Evolutionary conservation across 345 rosid species (phyloP).

Genomic region (Streptanthus diversifolius): DNA sequence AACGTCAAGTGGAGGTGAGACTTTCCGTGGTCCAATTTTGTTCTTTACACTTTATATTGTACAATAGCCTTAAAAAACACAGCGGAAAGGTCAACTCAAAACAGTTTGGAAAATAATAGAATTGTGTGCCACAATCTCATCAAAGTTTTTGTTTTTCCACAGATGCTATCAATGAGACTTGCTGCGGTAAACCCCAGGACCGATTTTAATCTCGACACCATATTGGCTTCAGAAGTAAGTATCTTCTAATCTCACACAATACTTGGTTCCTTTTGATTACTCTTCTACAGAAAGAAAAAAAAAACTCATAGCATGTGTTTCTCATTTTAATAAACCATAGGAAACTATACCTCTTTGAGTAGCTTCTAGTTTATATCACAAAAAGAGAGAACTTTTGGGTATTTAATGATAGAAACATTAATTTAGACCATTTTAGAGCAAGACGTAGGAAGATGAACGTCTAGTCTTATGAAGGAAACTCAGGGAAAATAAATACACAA

Average conservation of each 20-base stretch:
- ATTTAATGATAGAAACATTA: slow-evolving; percentile 28
- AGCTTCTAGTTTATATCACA: slow-evolving; percentile 5
- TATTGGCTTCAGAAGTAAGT: slow-evolving; percentile 82
- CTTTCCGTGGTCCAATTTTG: slow-evolving; percentile 27
- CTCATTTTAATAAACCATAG: slow-evolving; percentile 14
- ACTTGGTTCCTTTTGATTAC: neutral
- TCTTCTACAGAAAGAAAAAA: neutral
- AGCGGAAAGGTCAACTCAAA: slow-evolving; percentile 24
- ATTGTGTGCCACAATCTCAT: slow-evolving; percentile 9
- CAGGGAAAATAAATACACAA: slow-evolving; percentile 14
- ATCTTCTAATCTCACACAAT: slow-evolving; percentile 10
- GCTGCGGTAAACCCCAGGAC: slow-evolving; percentile 80
- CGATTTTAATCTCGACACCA: slow-evolving; percentile 68
- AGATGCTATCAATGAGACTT: slow-evolving; percentile 95
- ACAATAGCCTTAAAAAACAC: slow-evolving; percentile 10
- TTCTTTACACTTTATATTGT: slow-evolving; percentile 11
- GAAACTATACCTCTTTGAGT: slow-evolving; percentile 12
- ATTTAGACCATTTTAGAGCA: slow-evolving; percentile 28
- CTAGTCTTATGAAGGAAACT: slow-evolving; percentile 22
- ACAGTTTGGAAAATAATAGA: neutral
- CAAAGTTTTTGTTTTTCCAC: slow-evolving; percentile 38
- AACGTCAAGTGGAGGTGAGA: slow-evolving; percentile 96
- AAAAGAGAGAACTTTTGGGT: slow-evolving; percentile 1
- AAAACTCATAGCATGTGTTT: neutral
- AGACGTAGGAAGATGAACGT: slow-evolving; percentile 27